Evolutionary conservation across 169 alveolate species (phyloP).

Genomic region (Plasmodium billcollinsi): DNA sequence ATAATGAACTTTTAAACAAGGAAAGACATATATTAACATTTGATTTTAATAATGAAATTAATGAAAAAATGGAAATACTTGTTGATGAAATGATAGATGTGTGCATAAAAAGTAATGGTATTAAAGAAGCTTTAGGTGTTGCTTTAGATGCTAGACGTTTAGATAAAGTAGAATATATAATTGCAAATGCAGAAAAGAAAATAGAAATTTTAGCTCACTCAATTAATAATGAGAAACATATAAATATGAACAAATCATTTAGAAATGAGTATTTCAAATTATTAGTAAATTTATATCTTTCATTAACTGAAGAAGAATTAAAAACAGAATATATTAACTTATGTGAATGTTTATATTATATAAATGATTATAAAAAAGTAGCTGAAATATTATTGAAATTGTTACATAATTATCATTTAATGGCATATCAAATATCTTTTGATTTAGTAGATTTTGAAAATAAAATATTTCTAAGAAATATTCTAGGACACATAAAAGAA

Average conservation of each 20-base stretch:
- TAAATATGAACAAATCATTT: slow-evolving; percentile 54
- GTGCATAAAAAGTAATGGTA: slow-evolving; percentile 90
- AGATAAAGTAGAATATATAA: slow-evolving; percentile 91
- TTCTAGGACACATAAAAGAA: slow-evolving; percentile 62
- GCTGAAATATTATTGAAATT: slow-evolving; percentile 88
- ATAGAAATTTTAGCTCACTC: slow-evolving; percentile 65
- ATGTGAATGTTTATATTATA: slow-evolving; percentile 89
- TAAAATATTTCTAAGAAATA: slow-evolving; percentile 89
- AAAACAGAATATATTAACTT: slow-evolving; percentile 85
- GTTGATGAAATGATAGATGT: slow-evolving; percentile 91
- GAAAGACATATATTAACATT: slow-evolving; percentile 40
- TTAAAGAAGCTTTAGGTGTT: slow-evolving; percentile 95
- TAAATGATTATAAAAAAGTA: slow-evolving; percentile 90
- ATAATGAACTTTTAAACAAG: not conserved
- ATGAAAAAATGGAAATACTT: slow-evolving; percentile 88
- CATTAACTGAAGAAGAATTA: slow-evolving; percentile 64
- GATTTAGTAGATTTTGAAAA: slow-evolving; percentile 95
- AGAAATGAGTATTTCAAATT: slow-evolving; percentile 56
- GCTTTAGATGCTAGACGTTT: slow-evolving; percentile 95
- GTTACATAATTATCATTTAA: slow-evolving; percentile 83
- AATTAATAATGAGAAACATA: slow-evolving; percentile 51
- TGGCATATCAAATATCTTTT: slow-evolving; percentile 93
- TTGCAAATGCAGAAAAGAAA: slow-evolving; percentile 78
- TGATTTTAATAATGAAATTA: slow-evolving; percentile 78
- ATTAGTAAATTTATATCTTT: slow-evolving; percentile 38